Percentiles rank a stretch among this genome's conserved stretches.
These are phyloP conservation scores for Blastobotrys terrestris DNA, from an alignment of 805 yeast genomes.

Conservation along the genomic window DNA sequence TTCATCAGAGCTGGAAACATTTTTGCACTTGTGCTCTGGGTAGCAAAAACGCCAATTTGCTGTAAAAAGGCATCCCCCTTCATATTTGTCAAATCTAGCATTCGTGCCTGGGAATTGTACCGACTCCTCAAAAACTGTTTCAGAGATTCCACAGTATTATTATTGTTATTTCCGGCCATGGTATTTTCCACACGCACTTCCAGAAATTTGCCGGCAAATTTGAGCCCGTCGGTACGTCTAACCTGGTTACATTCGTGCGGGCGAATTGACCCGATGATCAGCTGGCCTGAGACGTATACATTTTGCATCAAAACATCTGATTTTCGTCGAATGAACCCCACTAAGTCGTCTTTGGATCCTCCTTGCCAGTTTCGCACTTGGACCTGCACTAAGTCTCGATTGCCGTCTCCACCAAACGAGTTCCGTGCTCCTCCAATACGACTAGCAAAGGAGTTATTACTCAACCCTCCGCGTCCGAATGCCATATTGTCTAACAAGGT, in stretches of 20 bases:
- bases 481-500: neutral
- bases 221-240: conserved; percentile 62
- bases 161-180: conserved; percentile 8
- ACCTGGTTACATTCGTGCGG: conserved; percentile 54
- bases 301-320: conserved; percentile 50
- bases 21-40: conserved; percentile 60
- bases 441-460: conserved; percentile 7
- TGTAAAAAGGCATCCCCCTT: conserved; percentile 56
- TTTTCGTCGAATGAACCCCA: conserved; percentile 64
- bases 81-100: conserved; percentile 66
- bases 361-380: conserved; percentile 80
- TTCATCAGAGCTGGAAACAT: conserved; percentile 88
- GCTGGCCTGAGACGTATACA: conserved; percentile 48
- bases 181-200: conserved; percentile 29
- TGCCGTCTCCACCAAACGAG: neutral
- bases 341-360: conserved; percentile 61
- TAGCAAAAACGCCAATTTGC: conserved; percentile 58
- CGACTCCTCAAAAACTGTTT: conserved; percentile 56
- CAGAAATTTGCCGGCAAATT: conserved; percentile 70
- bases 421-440: conserved; percentile 2
- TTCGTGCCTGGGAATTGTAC: conserved; percentile 54
- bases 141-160: conserved; percentile 54
- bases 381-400: conserved; percentile 35
- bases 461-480: conserved; percentile 14
- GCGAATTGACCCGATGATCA: conserved; percentile 54